Evolutionary conservation across 2,329 filamentous ascomycete genomes (phyloP).

Genomic region (Verticillium nubilum): DNA sequence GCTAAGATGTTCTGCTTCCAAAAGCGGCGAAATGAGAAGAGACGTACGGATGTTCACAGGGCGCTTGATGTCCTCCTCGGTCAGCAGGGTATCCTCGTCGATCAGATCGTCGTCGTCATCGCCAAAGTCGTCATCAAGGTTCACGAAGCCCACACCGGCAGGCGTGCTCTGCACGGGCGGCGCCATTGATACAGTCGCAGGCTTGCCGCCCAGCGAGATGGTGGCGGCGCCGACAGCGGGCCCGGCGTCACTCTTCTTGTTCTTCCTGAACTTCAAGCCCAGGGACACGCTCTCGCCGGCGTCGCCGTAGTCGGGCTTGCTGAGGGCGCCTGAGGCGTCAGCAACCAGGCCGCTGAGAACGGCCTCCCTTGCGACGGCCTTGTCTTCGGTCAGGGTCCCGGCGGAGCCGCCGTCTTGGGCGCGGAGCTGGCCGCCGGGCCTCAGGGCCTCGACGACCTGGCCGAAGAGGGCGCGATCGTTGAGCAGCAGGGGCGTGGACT

Average conservation of each 20-base stretch:
- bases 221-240: slow-evolving; percentile 15
- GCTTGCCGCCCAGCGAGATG: slow-evolving; percentile 31
- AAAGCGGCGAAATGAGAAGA: background rate
- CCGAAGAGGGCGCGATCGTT: slow-evolving; percentile 64
- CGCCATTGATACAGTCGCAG: slow-evolving; percentile 22
- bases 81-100: slow-evolving; percentile 83
- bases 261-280: slow-evolving; percentile 45
- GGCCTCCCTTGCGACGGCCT: slow-evolving; percentile 64
- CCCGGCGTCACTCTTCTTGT: slow-evolving; percentile 42
- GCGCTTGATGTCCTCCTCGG: slow-evolving; percentile 74
- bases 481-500: slow-evolving; percentile 62
- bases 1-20: background rate
- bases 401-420: slow-evolving; percentile 65
- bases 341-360: slow-evolving; percentile 76
- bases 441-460: slow-evolving; percentile 65
- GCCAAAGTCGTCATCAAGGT: slow-evolving; percentile 53
- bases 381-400: slow-evolving; percentile 38
- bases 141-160: slow-evolving; percentile 61
- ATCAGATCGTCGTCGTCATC: slow-evolving; percentile 77
- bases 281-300: slow-evolving; percentile 21
- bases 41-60: slow-evolving; percentile 76
- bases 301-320: slow-evolving; percentile 20
- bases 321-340: slow-evolving; percentile 24
- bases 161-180: slow-evolving; percentile 33
- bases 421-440: slow-evolving; percentile 60